Base-by-base conservation (phyloP, 2,329 filamentous ascomycete genomes). In the Cordyceps farinosa region DNA sequence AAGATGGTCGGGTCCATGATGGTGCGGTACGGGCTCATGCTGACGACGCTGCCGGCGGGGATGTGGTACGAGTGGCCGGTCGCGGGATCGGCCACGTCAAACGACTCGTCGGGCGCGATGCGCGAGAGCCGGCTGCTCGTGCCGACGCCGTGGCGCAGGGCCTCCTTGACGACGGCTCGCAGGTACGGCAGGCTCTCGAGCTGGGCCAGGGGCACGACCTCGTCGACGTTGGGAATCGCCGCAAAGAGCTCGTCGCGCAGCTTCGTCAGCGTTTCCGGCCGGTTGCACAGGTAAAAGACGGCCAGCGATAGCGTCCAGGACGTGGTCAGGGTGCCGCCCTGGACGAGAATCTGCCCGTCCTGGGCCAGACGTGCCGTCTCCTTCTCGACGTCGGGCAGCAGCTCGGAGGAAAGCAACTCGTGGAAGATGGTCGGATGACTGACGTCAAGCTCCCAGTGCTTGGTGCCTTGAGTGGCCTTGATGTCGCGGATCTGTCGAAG, bases 121-220 rank as follows among this genome's bases (percentile, higher is more conserved):
- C 82, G 80, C 58, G 82, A 78, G 1, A 84, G 73, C 5, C 78
- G 70, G 59, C 80, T 76, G n/a, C 77, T 79, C 2, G 81, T 75
- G 13, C 77, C 77, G 15, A 82, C 78, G 58, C 82, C 77, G 5
- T 83, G 71, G 7, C 83, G 78, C 67, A 84, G 73, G 0, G 79
- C 74, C 69, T 85, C 83, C 53, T 79, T 80, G 62, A 85, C 75
- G 3, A 83, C 79, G n/a, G 79, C 81, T 34, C 76, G 71, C 32
- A 84, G 75, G 65, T 82, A 84, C 0, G 76, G 76, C 34, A 79
- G 68, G 47, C 66, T 71, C 61, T 77, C 74, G 2, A 77, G 67
- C 50, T 67, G 65, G 3, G 72, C 68, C 13, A 75, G 65, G 6
- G 73, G 66, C 5, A 70, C 64, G 2, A 67, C 61, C 53, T 72